phyloP scores from a whole-genome alignment of 345 rosid genomes.

The Syzygium aromaticum region DNA sequence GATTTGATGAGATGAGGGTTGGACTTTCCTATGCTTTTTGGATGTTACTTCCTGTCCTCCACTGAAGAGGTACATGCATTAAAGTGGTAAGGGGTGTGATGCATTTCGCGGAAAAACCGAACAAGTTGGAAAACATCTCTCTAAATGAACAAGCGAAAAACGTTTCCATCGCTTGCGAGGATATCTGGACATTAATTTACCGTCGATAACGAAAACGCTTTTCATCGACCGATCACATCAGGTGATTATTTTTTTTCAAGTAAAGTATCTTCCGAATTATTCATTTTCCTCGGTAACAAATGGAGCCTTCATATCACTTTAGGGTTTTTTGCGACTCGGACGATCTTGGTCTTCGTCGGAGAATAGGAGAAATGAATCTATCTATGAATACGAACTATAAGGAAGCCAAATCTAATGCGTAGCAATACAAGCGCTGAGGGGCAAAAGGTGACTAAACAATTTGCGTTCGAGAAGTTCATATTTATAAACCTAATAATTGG shows the following conservation, averaged over 20 bases:
- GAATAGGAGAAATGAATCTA: too few relatives aligned
- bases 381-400: too few relatives aligned
- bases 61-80: neutral
- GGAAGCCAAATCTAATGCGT: neutral
- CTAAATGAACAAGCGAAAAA: neutral
- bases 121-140: too few relatives aligned
- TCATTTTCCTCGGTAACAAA: accelerated
- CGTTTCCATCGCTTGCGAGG: accelerated
- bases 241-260: neutral
- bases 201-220: accelerated
- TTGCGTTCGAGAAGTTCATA: neutral
- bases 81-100: neutral
- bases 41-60: neutral
- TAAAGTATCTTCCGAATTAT: neutral
- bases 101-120: neutral
- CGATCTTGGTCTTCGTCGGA: too few relatives aligned
- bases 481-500: neutral
- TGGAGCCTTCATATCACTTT: neutral
- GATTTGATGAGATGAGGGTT: neutral
- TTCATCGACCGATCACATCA: accelerated
- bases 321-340: too few relatives aligned
- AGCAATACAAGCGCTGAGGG: accelerated
- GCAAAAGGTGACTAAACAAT: neutral
- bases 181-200: accelerated
- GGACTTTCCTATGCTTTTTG: neutral